Conservation (phyloP, 2,329 filamentous ascomycete genomes). For the Calonectria pauciramosa region DNA sequence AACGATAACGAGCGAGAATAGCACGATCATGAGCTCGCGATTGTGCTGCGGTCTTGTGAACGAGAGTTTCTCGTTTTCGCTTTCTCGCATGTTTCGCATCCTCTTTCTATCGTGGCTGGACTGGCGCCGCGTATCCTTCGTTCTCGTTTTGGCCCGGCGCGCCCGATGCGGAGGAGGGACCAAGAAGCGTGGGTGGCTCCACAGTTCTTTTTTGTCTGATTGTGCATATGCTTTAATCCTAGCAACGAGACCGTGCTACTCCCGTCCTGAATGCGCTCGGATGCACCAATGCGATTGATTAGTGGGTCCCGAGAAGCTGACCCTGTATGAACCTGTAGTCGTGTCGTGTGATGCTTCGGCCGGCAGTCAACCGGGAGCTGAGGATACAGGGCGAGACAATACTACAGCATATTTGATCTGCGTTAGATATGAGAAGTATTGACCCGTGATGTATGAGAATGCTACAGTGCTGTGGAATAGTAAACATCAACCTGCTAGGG, state of each 20-base stretch:
- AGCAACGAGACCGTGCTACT: neutral
- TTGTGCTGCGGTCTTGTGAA: neutral
- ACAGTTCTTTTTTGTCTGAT: neutral
- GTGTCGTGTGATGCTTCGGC: neutral
- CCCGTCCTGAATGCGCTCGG: neutral
- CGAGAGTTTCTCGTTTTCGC: neutral
- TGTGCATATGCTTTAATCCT: neutral
- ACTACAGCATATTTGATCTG: neutral
- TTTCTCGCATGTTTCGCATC: neutral
- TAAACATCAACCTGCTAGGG: neutral
- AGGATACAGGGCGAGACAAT: neutral
- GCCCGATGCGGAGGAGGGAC: neutral
- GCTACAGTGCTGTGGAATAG: neutral
- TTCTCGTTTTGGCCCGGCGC: neutral
- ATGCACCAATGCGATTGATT: neutral
- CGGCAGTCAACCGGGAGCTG: neutral
- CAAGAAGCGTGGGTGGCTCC: too few species aligned
- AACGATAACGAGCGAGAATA: neutral
- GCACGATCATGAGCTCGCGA: neutral
- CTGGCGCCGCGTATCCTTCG: neutral
- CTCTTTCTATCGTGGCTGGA: neutral
- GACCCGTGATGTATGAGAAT: too few species aligned
- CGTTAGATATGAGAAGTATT: neutral
- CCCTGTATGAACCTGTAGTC: neutral
- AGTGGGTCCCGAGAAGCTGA: neutral